A percentile compares a stretch with the other conserved stretches of the same genome.
These are phyloP conservation scores for Hericium erinaceus DNA, from an alignment of 768 basidiomycete genomes.

Conservation along the genomic window DNA sequence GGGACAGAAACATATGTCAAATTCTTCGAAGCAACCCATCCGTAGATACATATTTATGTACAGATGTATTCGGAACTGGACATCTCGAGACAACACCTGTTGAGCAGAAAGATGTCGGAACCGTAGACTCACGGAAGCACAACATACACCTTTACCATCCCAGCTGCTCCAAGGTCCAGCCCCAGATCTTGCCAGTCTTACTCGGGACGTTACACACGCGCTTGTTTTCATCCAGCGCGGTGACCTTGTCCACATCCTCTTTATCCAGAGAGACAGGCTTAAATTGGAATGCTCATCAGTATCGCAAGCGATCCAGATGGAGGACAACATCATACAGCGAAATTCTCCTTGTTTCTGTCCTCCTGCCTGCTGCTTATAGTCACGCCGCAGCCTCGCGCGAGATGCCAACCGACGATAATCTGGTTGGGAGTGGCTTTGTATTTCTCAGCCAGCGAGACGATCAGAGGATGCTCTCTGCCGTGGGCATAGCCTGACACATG, in stretches of 20 bases:
- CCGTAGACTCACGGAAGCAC: too few species aligned
- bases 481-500: not conserved
- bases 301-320: not conserved
- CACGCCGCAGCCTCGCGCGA: not conserved
- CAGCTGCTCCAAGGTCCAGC: not conserved
- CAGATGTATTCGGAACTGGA: too few species aligned
- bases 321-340: not conserved
- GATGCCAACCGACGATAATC: not conserved
- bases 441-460: not conserved
- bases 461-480: not conserved
- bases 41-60: too few species aligned
- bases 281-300: not conserved
- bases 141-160: not conserved
- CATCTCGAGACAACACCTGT: too few species aligned
- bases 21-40: too few species aligned
- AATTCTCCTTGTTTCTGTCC: not conserved
- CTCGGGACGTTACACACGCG: not conserved
- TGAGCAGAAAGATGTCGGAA: too few species aligned
- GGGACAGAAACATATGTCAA: too few species aligned
- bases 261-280: not conserved
- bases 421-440: not conserved
- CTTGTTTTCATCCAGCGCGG: not conserved
- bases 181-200: not conserved
- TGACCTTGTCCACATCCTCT: not conserved
- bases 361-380: not conserved